Evolutionary conservation across 371 early-diverging fungal genomes (phyloP), one percentile per base, ranked within the genome.

Genomic region (Mitosporidium daphniae): DNA sequence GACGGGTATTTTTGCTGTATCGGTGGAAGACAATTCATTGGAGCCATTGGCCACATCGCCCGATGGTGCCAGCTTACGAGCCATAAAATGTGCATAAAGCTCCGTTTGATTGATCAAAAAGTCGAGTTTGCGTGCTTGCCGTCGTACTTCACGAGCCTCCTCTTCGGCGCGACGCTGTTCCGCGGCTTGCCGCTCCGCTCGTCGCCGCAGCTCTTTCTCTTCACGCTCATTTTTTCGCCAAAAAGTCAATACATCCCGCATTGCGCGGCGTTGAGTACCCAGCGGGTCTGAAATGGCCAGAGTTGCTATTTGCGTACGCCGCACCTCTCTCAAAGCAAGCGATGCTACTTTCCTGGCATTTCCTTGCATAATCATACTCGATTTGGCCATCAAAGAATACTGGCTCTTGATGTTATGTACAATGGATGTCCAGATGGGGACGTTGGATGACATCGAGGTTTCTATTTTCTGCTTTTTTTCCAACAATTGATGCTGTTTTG

Each of bases 101-200:
- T 93, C 89, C 3, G 89, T 86, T 41, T 93, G 86, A 0, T 68
- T 70, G 28, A 86, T 66, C 31, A 93, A 52, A 38, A 84, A 86
- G 39, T 82, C 70, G 26, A 93, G 60, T 42, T 93, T 93, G 32
- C 72, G 59, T 3, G 64, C 65, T 40, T 86, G 84, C 28, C 84
- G 53, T 23, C 59, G 49, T 7, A 59, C 61, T 44, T 91, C 89
- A 24, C 74, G 59, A 18, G 55, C 48, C 37, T 82, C 82, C 41
- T 77, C 75, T 36, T 82, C 75, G 15, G 55, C 57, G 23, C 59
- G 53, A 27, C 55, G 43, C 21, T 55, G 51, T 34, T 84, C 78
- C 13, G 66, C 36, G 1, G 70, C 71, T 41, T 73, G 75, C 33
- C 60, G 65, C 38, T 80, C 80, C 0, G 75, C 75, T 32, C 63